phyloP scores from a whole-genome alignment of 192 early-diverging fungal species.

The Backusella sp. region DNA sequence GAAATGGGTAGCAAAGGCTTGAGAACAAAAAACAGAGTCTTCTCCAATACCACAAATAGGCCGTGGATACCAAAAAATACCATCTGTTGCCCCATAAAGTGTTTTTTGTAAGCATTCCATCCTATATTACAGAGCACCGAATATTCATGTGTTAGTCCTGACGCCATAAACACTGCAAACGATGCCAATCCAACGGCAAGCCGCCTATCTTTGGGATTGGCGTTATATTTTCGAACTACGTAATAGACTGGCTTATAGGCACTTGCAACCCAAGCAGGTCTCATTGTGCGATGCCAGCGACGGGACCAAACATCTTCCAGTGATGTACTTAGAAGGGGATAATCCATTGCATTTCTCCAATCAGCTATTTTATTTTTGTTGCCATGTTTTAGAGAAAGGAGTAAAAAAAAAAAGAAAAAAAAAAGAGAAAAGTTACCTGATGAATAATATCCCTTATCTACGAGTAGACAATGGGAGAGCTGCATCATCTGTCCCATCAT shows the following conservation, averaged over 20 bases:
- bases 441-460: slow-evolving; percentile 6
- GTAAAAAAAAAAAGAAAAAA: too few species aligned
- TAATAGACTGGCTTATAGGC: slow-evolving; percentile 14
- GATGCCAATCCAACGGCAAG: background rate
- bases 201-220: background rate
- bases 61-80: slow-evolving; percentile 20
- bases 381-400: background rate
- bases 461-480: slow-evolving; percentile 10
- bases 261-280: slow-evolving; percentile 5
- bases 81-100: slow-evolving; percentile 5
- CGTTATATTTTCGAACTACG: background rate
- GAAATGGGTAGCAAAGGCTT: background rate
- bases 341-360: slow-evolving; percentile 15
- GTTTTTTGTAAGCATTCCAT: slow-evolving; percentile 5
- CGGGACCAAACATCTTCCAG: slow-evolving; percentile 18
- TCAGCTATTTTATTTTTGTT: slow-evolving; percentile 7
- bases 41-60: background rate
- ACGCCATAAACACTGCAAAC: slow-evolving; percentile 11
- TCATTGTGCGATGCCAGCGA: slow-evolving; percentile 20
- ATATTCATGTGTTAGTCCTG: slow-evolving; percentile 17
- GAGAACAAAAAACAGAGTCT: background rate
- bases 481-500: slow-evolving; percentile 1
- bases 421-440: slow-evolving; percentile 1
- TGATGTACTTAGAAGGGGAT: slow-evolving; percentile 10
- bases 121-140: slow-evolving; percentile 7